These are phyloP conservation scores for Rutstroemia sp. DNA, from an alignment of 2,329 filamentous ascomycete genomes.

Conservation along the genomic window DNA sequence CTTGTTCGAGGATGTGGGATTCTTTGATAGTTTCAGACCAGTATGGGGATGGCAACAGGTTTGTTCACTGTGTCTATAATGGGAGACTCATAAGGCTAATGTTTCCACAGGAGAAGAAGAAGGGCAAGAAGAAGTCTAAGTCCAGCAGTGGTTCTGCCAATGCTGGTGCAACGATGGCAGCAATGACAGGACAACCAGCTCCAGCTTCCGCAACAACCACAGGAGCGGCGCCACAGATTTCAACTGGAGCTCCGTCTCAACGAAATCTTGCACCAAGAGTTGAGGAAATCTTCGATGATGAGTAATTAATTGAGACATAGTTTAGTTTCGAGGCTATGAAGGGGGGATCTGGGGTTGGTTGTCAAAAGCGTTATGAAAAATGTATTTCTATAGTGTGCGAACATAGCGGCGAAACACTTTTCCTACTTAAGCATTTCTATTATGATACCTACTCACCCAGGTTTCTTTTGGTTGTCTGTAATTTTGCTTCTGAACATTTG, in stretches of 20 bases:
- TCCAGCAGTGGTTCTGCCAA: conserved; percentile 25
- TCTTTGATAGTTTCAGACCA: conserved; percentile 94
- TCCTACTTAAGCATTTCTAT: background rate
- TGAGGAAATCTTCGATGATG: conserved; percentile 35
- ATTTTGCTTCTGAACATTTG: too few species aligned
- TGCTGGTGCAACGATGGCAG: conserved; percentile 23
- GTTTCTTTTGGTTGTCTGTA: too few species aligned
- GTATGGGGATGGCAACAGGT: conserved; percentile 99
- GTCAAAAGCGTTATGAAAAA: too few species aligned
- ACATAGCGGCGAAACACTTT: background rate
- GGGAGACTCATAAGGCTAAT: background rate
- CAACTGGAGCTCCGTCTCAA: conserved; percentile 30
- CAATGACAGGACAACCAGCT: conserved; percentile 29
- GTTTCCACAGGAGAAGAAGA: conserved; percentile 29
- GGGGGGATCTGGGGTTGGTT: background rate
- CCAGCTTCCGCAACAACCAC: conserved; percentile 31
- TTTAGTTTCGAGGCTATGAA: background rate
- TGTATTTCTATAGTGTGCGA: background rate
- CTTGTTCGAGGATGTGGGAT: conserved; percentile 95
- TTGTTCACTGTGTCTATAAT: conserved; percentile 27
- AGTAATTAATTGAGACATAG: conserved; percentile 14
- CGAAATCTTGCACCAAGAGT: conserved; percentile 36
- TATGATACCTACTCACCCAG: background rate
- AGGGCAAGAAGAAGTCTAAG: conserved; percentile 31
- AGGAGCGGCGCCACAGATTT: conserved; percentile 30